A percentile compares a stretch with the other conserved stretches of the same genome.
These are phyloP conservation scores for Macrotyloma uniflorum DNA, from an alignment of 306 rosid genomes.

Conservation along the genomic window DNA sequence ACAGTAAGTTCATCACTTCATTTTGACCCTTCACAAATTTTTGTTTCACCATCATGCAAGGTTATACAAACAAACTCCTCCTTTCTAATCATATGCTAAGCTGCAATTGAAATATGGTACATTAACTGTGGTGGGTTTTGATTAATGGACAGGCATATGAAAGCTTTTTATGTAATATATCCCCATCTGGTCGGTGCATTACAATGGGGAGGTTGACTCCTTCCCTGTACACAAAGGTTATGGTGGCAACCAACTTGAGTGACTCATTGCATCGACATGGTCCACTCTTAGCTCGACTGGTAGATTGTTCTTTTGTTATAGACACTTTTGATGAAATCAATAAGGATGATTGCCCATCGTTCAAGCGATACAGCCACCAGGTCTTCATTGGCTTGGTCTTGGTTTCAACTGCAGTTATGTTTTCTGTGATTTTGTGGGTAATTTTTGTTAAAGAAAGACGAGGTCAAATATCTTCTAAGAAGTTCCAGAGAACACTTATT, in stretches of 20 bases:
- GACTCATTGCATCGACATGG: conserved; percentile 37
- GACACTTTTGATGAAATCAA: conserved; percentile 47
- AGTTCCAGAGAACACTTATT: background rate
- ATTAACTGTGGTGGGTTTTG: background rate
- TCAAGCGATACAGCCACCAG: conserved; percentile 32
- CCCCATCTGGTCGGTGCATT: conserved; percentile 52
- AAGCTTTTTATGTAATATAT: conserved; percentile 43
- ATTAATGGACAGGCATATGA: conserved; percentile 45
- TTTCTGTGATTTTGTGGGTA: conserved; percentile 60
- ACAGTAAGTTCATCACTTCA: conserved; percentile 35
- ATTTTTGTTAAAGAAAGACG: conserved; percentile 44
- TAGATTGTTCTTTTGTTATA: conserved; percentile 51
- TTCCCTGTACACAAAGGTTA: conserved; percentile 36
- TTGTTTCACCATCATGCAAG: too few relatives aligned
- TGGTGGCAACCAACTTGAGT: conserved; percentile 45
- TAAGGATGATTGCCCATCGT: conserved; percentile 35
- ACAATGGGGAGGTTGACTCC: conserved; percentile 60
- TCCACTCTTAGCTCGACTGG: conserved; percentile 43
- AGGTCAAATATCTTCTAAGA: conserved; percentile 25
- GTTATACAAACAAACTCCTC: background rate
- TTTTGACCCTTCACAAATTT: too few relatives aligned
- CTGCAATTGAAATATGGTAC: background rate
- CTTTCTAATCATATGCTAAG: background rate
- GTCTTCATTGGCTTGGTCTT: conserved; percentile 43
- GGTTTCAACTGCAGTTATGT: conserved; percentile 45